Evolutionary conservation across 2,329 filamentous ascomycete species (phyloP), one percentile per base, ranked within the genome.

Genomic region (Fusarium compactum): DNA sequence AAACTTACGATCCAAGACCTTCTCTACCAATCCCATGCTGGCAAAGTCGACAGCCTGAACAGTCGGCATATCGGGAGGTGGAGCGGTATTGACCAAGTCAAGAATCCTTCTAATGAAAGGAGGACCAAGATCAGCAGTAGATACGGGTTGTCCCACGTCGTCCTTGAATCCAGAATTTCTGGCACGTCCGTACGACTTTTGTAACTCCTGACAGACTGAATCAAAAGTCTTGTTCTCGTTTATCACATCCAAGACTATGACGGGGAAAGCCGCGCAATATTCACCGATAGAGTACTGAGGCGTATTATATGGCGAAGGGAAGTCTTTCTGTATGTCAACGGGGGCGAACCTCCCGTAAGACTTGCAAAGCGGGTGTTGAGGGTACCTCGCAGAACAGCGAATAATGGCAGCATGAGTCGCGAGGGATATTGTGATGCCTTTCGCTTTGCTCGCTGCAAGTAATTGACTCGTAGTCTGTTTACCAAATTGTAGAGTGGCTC

Each of bases 321-420:
- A 65, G 53, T 74, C 74, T 15, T 69, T 74, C 12, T 76, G 73
- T 51, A 78, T 68, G 45, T 70, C 70, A 47, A 69, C 73, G 27
- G 75, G 76, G 40, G 78, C 71, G 8, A 77, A 77, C 57, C 76
- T 76, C 32, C 75, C 75, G 52, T 79, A 79, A 58, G 77, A 73
- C 44, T 72, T 75, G 46, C 46, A 70, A 44, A 66, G 74, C 54
- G 38, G 73, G 41, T 72, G 62, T 25, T 72, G 70, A 30, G 74
- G 69, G 64, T 77, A 76, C 25, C 73, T 76, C n/a, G 73, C 74
- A 4, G 73, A 76, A 16, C 70, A 77, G 11, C 55, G 56, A 34
- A 69, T 40, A 7, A 80, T 45, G 11, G 74, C 75, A 22, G 77
- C 76, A 65, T 80, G 78, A 27, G 76, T 71, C 8, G 77, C 78